These are phyloP conservation scores for Daldinia vernicosa DNA, from an alignment of 495 filamentous ascomycete genomes.

Conservation along the genomic window DNA sequence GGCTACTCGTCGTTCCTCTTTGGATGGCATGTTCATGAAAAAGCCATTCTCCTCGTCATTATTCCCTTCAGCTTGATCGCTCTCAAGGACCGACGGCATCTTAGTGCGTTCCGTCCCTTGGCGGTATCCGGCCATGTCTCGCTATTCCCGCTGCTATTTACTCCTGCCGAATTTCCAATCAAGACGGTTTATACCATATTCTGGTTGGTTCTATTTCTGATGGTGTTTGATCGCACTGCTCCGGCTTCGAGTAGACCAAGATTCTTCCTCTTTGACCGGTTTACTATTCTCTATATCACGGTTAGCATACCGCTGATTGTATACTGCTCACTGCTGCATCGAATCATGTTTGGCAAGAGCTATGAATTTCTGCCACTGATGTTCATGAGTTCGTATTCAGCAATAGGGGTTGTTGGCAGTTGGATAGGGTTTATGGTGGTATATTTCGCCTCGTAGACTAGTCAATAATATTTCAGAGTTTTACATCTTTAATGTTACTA, in stretches of 20 bases:
- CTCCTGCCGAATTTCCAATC: conserved; percentile 87
- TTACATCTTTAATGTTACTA: conserved; percentile 5
- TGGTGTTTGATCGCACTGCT: conserved; percentile 86
- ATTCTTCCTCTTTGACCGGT: conserved; percentile 88
- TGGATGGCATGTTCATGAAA: conserved; percentile 99
- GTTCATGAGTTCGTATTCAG: conserved; percentile 96
- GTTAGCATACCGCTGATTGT: conserved; percentile 87
- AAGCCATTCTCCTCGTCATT: conserved; percentile 92
- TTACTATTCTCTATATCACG: conserved; percentile 86
- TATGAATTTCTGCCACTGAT: conserved; percentile 94
- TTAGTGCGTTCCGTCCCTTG: conserved; percentile 90
- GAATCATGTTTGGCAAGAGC: conserved; percentile 79
- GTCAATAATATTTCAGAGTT: neutral
- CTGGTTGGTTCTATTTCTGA: conserved; percentile 87
- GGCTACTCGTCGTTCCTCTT: conserved; percentile 97
- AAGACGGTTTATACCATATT: conserved; percentile 93
- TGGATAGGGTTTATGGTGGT: conserved; percentile 96
- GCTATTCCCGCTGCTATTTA: conserved; percentile 93
- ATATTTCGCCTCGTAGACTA: conserved; percentile 75
- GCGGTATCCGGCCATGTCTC: conserved; percentile 95
- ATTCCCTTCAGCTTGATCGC: conserved; percentile 96
- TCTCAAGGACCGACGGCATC: conserved; percentile 88
- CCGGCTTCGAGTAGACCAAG: conserved; percentile 77
- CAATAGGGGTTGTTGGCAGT: conserved; percentile 93
- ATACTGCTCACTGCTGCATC: conserved; percentile 87